These are phyloP conservation scores for Phytopythium cucurbitacearum DNA, from an alignment of 352 stramenopile species.

Conservation along the genomic window DNA sequence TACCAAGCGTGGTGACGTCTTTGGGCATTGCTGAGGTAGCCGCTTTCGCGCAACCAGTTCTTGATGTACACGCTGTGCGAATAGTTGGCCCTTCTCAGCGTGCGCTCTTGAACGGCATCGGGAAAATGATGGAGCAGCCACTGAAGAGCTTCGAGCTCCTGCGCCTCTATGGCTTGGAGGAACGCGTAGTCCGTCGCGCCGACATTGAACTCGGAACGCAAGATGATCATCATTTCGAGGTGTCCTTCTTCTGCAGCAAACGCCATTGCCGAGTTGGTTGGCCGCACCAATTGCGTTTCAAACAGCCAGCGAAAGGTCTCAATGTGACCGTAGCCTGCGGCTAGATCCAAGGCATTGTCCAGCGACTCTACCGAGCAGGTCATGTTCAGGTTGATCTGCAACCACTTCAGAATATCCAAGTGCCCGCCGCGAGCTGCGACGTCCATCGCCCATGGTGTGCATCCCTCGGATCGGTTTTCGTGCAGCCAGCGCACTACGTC, in stretches of 20 bases:
- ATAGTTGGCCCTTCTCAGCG: not conserved
- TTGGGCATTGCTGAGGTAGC: not conserved
- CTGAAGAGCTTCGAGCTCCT: constrained; percentile 1
- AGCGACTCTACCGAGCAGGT: too few relatives aligned
- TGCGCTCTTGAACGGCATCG: not conserved
- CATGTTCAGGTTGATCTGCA: not conserved
- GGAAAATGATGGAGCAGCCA: constrained; percentile 3
- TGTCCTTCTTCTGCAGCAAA: too few relatives aligned
- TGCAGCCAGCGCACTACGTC: not conserved
- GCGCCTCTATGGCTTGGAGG: not conserved
- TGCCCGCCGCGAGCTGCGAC: not conserved
- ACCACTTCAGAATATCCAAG: constrained; percentile 1
- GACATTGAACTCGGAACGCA: not conserved
- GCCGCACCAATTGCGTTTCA: too few relatives aligned
- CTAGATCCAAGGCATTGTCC: too few relatives aligned
- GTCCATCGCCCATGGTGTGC: not conserved
- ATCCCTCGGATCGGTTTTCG: not conserved
- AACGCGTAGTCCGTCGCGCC: not conserved
- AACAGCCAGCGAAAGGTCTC: not conserved
- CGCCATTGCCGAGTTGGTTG: too few relatives aligned
- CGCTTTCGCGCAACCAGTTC: not conserved
- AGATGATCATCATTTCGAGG: not conserved
- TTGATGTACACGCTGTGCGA: not conserved
- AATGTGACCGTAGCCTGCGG: not conserved
- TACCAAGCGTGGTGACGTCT: not conserved